Evolutionary conservation across 352 stramenopile genomes (phyloP).

Genomic region (Peronospora belbahrii): DNA sequence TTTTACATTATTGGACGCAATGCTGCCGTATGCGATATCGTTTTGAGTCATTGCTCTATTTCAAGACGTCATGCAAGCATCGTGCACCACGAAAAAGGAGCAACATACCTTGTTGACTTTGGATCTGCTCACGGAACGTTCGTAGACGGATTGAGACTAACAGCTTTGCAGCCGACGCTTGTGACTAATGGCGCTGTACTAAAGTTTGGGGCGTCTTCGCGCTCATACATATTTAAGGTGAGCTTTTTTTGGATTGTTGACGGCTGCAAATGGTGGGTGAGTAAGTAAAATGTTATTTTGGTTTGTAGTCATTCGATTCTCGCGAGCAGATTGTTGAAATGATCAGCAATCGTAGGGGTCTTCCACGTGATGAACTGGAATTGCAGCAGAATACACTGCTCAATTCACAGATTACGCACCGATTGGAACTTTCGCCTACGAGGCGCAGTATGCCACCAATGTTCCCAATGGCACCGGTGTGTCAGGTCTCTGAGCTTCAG

Average conservation of each 20-base stretch:
- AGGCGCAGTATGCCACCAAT: slow-evolving; percentile 45
- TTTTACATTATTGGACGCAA: slow-evolving; percentile 75
- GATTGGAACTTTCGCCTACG: slow-evolving; percentile 57
- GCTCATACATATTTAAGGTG: slow-evolving; percentile 75
- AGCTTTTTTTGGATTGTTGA: not conserved
- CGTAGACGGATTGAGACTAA: slow-evolving; percentile 53
- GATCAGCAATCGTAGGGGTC: slow-evolving; percentile 38
- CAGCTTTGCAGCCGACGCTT: slow-evolving; percentile 59
- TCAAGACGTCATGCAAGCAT: slow-evolving; percentile 67
- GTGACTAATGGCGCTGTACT: slow-evolving; percentile 53
- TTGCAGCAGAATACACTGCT: slow-evolving; percentile 79
- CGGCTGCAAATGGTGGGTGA: not conserved
- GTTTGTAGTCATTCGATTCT: slow-evolving; percentile 55
- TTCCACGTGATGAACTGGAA: slow-evolving; percentile 49
- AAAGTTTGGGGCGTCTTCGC: slow-evolving; percentile 72
- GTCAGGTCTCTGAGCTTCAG: slow-evolving; percentile 14
- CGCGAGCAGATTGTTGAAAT: slow-evolving; percentile 62
- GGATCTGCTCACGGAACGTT: slow-evolving; percentile 75
- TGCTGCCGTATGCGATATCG: slow-evolving; percentile 65
- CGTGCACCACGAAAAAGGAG: slow-evolving; percentile 67
- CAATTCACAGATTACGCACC: slow-evolving; percentile 70
- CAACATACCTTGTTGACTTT: slow-evolving; percentile 70
- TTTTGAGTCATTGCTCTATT: slow-evolving; percentile 79
- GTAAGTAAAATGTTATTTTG: slow-evolving; percentile 1
- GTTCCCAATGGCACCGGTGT: slow-evolving; percentile 25